A percentile compares a stretch with the other conserved stretches of the same genome.
Conservation (phyloP, 2,329 filamentous ascomycete species). For the Aspergillus sojae region DNA sequence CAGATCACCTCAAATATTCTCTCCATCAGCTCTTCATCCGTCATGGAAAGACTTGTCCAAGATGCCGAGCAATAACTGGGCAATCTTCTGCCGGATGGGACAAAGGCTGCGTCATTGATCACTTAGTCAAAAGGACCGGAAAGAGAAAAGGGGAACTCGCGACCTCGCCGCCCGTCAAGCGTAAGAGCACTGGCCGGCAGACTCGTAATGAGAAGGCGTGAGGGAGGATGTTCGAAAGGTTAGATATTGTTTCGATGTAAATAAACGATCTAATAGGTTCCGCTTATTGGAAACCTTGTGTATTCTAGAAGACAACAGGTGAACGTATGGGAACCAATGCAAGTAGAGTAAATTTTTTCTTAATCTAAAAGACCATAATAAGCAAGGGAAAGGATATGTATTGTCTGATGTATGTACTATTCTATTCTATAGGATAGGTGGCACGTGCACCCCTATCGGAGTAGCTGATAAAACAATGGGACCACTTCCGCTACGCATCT, state of each 20-base stretch:
- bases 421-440: not conserved
- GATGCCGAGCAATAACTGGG: conserved; percentile 64
- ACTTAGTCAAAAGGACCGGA: conserved; percentile 61
- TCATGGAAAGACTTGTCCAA: conserved; percentile 64
- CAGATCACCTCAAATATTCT: conserved; percentile 65
- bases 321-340: not conserved
- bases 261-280: not conserved
- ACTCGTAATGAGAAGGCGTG: not conserved
- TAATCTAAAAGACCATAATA: not conserved
- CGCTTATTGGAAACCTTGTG: not conserved
- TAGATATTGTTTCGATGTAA: not conserved
- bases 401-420: not conserved
- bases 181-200: conserved; percentile 10
- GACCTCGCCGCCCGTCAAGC: not conserved
- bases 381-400: not conserved
- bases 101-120: conserved; percentile 65
- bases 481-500: conserved; percentile 12
- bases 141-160: conserved; percentile 42
- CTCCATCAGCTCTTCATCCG: conserved; percentile 64
- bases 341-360: not conserved
- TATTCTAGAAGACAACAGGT: not conserved
- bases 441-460: conserved; percentile 23
- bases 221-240: not conserved
- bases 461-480: conserved; percentile 20
- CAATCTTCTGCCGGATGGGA: conserved; percentile 65